Conservation (phyloP, 352 stramenopile species). For the Phytophthora foliorum region DNA sequence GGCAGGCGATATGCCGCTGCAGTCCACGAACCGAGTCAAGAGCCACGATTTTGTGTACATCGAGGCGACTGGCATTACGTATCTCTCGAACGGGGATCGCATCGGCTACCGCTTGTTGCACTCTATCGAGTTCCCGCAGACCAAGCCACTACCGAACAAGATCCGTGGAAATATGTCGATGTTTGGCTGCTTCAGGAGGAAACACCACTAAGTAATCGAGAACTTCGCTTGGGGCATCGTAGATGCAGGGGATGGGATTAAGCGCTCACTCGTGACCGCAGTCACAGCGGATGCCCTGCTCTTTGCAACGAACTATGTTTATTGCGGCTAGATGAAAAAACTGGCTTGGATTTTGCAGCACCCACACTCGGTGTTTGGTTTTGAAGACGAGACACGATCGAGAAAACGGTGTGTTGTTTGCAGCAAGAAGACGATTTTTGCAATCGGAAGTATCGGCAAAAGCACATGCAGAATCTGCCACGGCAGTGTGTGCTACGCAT, state of each 20-base stretch:
- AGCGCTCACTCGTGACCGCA: slow-evolving; percentile 35
- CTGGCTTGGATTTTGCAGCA: slow-evolving; percentile 49
- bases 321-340: slow-evolving; percentile 69
- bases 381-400: background rate
- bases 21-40: slow-evolving; percentile 28
- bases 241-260: slow-evolving; percentile 36
- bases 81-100: slow-evolving; percentile 31
- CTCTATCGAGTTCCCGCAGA: slow-evolving; percentile 50
- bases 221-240: slow-evolving; percentile 44
- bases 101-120: slow-evolving; percentile 51
- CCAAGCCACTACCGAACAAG: slow-evolving; percentile 40
- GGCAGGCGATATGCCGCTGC: slow-evolving; percentile 33
- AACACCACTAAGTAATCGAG: slow-evolving; percentile 45
- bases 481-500: slow-evolving; percentile 47
- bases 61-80: slow-evolving; percentile 34
- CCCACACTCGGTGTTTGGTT: background rate
- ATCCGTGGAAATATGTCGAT: slow-evolving; percentile 51
- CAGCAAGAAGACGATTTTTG: slow-evolving; percentile 32
- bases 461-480: slow-evolving; percentile 40
- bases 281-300: slow-evolving; percentile 40
- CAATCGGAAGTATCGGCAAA: slow-evolving; percentile 35
- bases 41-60: slow-evolving; percentile 50
- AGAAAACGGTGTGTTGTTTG: slow-evolving; percentile 35
- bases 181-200: slow-evolving; percentile 54
- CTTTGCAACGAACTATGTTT: slow-evolving; percentile 40